Percentiles rank a stretch among this genome's conserved stretches.
phyloP scores from a whole-genome alignment of 2,329 filamentous ascomycete species.

The Diplodia corticola region DNA sequence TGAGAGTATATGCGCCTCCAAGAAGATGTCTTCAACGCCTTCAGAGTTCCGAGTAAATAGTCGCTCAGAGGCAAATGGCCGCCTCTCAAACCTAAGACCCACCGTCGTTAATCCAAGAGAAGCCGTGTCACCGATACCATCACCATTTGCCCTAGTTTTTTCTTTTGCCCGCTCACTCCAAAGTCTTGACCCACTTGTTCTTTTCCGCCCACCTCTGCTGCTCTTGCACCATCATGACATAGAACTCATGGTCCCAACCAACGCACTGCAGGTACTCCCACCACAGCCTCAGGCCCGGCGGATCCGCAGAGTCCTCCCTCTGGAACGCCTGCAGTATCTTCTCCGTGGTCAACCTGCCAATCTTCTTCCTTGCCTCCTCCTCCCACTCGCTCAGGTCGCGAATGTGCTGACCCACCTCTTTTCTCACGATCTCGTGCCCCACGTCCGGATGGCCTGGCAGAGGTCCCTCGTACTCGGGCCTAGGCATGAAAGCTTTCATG shows the following conservation, averaged over 20 bases:
- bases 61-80: too few species aligned
- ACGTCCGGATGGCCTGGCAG: slow-evolving; percentile 28
- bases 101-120: not conserved
- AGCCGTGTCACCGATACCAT: not conserved
- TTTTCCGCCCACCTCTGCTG: not conserved
- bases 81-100: not conserved
- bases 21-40: too few species aligned
- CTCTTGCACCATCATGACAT: slow-evolving; percentile 39
- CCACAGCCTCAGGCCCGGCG: slow-evolving; percentile 47
- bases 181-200: not conserved
- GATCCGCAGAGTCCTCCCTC: slow-evolving; percentile 42
- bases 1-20: too few species aligned
- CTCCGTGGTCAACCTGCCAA: slow-evolving; percentile 38
- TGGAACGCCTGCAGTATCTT: slow-evolving; percentile 44
- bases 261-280: slow-evolving; percentile 52
- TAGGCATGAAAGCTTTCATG: slow-evolving; percentile 45
- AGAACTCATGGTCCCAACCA: slow-evolving; percentile 45
- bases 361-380: slow-evolving; percentile 39
- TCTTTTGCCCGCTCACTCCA: not conserved
- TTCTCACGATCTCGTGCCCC: slow-evolving; percentile 29
- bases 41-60: too few species aligned
- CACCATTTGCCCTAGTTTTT: not conserved
- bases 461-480: slow-evolving; percentile 43
- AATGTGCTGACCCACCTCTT: slow-evolving; percentile 38
- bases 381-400: slow-evolving; percentile 43